Evolutionary conservation across 805 yeast genomes (phyloP), one percentile per base, ranked within the genome.

Genomic region (Barnettozyma sp.): DNA sequence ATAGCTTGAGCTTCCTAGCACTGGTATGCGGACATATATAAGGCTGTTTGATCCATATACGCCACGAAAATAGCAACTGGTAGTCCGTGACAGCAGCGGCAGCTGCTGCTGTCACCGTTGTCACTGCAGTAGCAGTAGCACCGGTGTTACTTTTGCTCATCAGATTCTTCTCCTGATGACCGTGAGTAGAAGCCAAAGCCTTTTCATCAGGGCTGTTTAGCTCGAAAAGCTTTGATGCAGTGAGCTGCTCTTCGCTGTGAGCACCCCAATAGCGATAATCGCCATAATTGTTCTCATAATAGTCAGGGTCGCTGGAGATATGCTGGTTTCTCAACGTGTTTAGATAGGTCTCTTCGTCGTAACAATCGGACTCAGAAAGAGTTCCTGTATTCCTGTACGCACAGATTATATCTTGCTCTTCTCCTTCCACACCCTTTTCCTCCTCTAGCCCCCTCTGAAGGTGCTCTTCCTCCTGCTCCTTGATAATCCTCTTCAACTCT

Each of bases 251-350:
- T n/a, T n/a, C n/a, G n/a, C n/a, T n/a, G n/a, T n/a, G n/a, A n/a
- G n/a, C n/a, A n/a, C n/a, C n/a, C n/a, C n/a, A n/a, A n/a, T n/a
- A n/a, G n/a, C n/a, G n/a, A n/a, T n/a, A n/a, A n/a, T n/a, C n/a
- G n/a, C n/a, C n/a, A n/a, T n/a, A n/a, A n/a, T n/a, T n/a, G n/a
- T n/a, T n/a, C n/a, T n/a, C n/a, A n/a, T n/a, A n/a, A n/a, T n/a
- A n/a, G n/a, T n/a, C n/a, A n/a, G n/a, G n/a, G n/a, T n/a, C n/a
- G n/a, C 32, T 4, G 16, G 20, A 13, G 26, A 28, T 33, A 14
- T 18, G 27, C 23, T 37, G 33, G 17, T 37, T 37, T 26, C 32
- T 37, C 7, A 33, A 23, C 5, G 40, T 37, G 20, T 37, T 37
- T 7, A 23, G 22, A 8, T 33, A 27, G 8, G 40, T 37, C 14